phyloP scores from a whole-genome alignment of 2,329 filamentous ascomycete genomes.

The Hymenotorrendiella dingleyae region DNA sequence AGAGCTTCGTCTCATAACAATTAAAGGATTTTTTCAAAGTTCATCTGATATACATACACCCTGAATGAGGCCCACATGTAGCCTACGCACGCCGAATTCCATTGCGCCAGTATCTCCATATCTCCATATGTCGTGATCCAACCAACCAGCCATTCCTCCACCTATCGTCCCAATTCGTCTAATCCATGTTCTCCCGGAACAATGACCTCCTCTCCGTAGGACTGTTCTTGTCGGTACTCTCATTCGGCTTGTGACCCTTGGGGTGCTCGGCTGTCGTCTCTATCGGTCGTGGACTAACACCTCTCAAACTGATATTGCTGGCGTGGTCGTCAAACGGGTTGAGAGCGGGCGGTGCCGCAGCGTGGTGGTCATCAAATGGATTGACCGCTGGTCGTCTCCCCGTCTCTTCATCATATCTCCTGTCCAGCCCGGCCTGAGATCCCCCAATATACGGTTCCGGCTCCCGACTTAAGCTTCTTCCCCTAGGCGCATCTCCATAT shows the following conservation, averaged over 20 bases:
- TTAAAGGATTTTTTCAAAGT: neutral
- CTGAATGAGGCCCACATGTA: neutral
- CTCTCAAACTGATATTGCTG: conserved; percentile 58
- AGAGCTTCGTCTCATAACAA: no score
- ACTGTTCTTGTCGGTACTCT: conserved; percentile 48
- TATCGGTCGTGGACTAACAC: conserved; percentile 72
- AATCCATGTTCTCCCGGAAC: conserved; percentile 63
- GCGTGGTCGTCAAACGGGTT: no score
- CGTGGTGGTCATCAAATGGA: conserved; percentile 72
- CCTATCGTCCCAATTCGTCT: neutral
- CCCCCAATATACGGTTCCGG: conserved; percentile 33
- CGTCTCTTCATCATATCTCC: conserved; percentile 41
- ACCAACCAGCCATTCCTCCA: neutral
- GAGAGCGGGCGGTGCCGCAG: conserved; percentile 50
- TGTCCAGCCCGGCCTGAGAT: conserved; percentile 37
- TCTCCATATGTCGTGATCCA: conserved; percentile 1
- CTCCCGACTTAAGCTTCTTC: conserved; percentile 41
- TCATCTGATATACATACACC: neutral
- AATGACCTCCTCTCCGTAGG: conserved; percentile 64
- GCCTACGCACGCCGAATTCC: neutral
- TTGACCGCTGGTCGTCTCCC: conserved; percentile 41
- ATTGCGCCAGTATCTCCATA: neutral
- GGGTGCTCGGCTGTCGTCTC: conserved; percentile 37
- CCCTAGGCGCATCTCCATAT: conserved; percentile 37
- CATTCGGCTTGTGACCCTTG: conserved; percentile 26